Percentiles rank a stretch among this genome's conserved stretches.
phyloP scores from a whole-genome alignment of 805 yeast genomes.

The Monosporozyma siamensis region DNA sequence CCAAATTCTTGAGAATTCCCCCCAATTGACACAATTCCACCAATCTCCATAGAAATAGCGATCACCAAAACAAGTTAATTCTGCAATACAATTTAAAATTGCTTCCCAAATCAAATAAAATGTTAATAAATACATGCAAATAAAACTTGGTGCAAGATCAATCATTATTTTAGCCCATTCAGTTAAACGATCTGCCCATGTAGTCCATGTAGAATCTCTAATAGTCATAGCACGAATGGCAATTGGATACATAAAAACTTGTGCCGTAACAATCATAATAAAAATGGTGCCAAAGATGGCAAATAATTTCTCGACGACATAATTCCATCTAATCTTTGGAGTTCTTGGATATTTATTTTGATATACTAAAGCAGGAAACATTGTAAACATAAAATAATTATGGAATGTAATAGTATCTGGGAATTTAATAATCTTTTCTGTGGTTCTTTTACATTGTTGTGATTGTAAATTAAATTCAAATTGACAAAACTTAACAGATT shows the following conservation, averaged over 20 bases:
- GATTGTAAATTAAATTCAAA: slow-evolving; percentile 62
- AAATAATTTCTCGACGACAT: slow-evolving; percentile 55
- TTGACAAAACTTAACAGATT: slow-evolving; percentile 56
- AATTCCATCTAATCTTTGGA: slow-evolving; percentile 53
- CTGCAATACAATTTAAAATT: slow-evolving; percentile 83
- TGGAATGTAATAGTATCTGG: slow-evolving; percentile 60
- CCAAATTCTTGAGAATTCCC: slow-evolving; percentile 89
- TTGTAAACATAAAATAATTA: slow-evolving; percentile 69
- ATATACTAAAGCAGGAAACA: slow-evolving; percentile 86
- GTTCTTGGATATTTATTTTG: slow-evolving; percentile 79
- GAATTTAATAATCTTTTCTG: slow-evolving; percentile 31
- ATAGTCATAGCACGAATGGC: slow-evolving; percentile 49
- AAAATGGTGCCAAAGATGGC: slow-evolving; percentile 85
- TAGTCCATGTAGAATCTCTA: slow-evolving; percentile 29
- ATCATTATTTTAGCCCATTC: slow-evolving; percentile 36
- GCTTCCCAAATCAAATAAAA: slow-evolving; percentile 95
- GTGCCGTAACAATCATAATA: slow-evolving; percentile 77
- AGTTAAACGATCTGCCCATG: slow-evolving; percentile 14
- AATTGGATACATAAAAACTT: slow-evolving; percentile 63
- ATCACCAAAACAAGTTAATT: slow-evolving; percentile 80
- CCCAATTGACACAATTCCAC: slow-evolving; percentile 97
- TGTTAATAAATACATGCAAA: slow-evolving; percentile 61
- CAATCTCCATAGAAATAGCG: slow-evolving; percentile 91
- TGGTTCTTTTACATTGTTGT: slow-evolving; percentile 1
- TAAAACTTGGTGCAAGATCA: slow-evolving; percentile 74